Base-by-base conservation (phyloP, 2,329 filamentous ascomycete genomes). In the Colletotrichum tropicale region DNA sequence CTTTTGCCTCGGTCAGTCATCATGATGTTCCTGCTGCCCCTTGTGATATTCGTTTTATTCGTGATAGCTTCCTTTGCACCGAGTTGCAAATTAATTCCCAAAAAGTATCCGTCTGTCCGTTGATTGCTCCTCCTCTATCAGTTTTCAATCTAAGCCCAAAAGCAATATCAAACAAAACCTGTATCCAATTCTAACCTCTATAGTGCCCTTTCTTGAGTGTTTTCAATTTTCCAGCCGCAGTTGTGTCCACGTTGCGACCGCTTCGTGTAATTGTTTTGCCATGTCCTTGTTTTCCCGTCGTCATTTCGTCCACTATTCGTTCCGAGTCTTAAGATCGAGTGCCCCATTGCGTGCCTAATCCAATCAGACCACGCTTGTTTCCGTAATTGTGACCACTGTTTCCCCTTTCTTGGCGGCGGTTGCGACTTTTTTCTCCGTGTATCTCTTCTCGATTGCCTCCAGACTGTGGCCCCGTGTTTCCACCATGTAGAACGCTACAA, bases 401-500 rank as follows among this genome's bases (percentile, higher is more conserved):
- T 38, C 58, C 58, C 58, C 55, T 5, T 62, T 64, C 24, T 61
- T 64, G 18, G 24, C 64, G 12, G 56, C 58, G 8, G 43, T 9
- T 38, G 24, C 28, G 3, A 34, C 68, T 28, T 74, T 67, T 3
- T 64, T 60, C 24, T 72, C 64, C 1, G 26, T 24, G 24, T 72
- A 79, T 10, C 55, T 77, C 68, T 79, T 71, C 34, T 85, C 83
- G 32, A 88, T 87, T 9, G 83, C 84, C 38, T 87, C 85, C 1
- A 89, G 80, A 21, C 82, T 85, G 12, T 83, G 81, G 0, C 87
- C 86, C 10, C 83, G 81, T 0, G 87, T 88, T 80, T 88, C 87
- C 0, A 80, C 80, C 87, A 88, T 88, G 70, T 82, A 84, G 2
- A 86, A 26, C 15, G 81, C 79, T 10, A 85, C 83, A 32, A 85